Evolutionary conservation across 2,329 filamentous ascomycete species (phyloP).

Genomic region (Endoconidiophora polonica): DNA sequence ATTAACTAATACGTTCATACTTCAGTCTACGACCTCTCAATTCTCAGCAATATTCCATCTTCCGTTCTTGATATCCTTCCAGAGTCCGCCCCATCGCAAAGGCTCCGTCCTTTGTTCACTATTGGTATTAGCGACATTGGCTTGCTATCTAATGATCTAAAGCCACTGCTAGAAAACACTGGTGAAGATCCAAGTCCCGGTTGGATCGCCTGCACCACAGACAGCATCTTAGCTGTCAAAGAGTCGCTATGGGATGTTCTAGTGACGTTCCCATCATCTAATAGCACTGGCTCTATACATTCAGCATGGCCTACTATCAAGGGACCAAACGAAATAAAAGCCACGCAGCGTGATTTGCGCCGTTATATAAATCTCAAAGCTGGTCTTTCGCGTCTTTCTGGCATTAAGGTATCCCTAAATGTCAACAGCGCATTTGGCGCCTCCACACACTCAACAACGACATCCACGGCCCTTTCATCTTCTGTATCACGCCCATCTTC

Average conservation of each 20-base stretch:
- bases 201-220: conserved; percentile 92
- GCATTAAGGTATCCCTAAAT: neutral
- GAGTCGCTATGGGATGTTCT: conserved; percentile 76
- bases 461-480: neutral
- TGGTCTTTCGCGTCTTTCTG: conserved; percentile 36
- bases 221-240: conserved; percentile 81
- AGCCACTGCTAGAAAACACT: conserved; percentile 20
- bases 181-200: conserved; percentile 28
- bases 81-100: conserved; percentile 39
- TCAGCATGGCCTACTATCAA: conserved; percentile 65
- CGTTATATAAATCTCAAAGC: conserved; percentile 55
- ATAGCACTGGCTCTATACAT: conserved; percentile 18
- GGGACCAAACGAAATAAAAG: conserved; percentile 50
- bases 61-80: conserved; percentile 56
- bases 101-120: conserved; percentile 73
- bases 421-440: neutral
- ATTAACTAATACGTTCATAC: neutral
- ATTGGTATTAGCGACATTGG: conserved; percentile 88
- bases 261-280: conserved; percentile 50
- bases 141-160: conserved; percentile 44
- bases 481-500: neutral
- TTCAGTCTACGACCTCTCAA: conserved; percentile 81
- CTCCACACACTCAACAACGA: conserved; percentile 10
- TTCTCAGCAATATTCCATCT: conserved; percentile 74
- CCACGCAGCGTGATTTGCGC: conserved; percentile 77